These are phyloP conservation scores for Beauveria sp. DNA, from an alignment of 2,329 filamentous ascomycete species.

Conservation along the genomic window DNA sequence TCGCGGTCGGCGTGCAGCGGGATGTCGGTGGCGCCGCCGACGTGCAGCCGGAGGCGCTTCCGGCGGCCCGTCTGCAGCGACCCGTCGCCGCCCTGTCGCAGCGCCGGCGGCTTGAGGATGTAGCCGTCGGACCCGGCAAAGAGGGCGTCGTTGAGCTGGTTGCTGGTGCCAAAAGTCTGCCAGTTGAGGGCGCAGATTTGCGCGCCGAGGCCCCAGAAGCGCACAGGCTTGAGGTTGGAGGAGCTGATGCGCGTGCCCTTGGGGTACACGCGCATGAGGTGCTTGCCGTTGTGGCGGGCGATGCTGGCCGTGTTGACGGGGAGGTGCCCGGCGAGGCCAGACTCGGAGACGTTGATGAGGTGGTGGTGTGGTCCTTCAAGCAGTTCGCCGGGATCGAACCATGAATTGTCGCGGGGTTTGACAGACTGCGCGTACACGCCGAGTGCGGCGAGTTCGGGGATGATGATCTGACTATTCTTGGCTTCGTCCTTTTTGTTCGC, in stretches of 20 bases:
- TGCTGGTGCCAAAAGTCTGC: conserved; percentile 58
- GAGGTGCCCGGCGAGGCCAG: conserved; percentile 45
- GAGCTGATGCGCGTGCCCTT: conserved; percentile 63
- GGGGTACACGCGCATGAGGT: conserved; percentile 64
- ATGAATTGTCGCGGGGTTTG: conserved; percentile 58
- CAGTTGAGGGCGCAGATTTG: conserved; percentile 65
- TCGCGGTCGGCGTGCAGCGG: conserved; percentile 45
- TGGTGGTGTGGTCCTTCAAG: conserved; percentile 55
- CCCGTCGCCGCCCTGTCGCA: conserved; percentile 49
- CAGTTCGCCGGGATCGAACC: conserved; percentile 45
- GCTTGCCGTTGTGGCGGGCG: conserved; percentile 51
- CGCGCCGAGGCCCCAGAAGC: conserved; percentile 59
- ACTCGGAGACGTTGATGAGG: conserved; percentile 63
- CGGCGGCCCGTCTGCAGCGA: conserved; percentile 36
- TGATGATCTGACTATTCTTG: conserved; percentile 39
- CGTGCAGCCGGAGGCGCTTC: conserved; percentile 46
- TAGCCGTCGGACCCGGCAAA: conserved; percentile 59
- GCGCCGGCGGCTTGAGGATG: conserved; percentile 54
- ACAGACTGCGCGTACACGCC: conserved; percentile 65
- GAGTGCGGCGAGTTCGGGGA: conserved; percentile 57
- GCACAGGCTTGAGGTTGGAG: conserved; percentile 53
- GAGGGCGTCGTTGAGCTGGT: conserved; percentile 62
- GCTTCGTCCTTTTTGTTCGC: conserved; percentile 41
- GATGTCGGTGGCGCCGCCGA: conserved; percentile 55
- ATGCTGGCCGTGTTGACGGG: conserved; percentile 39